A percentile compares a stretch with the other conserved stretches of the same genome.
Evolutionary conservation across 495 filamentous ascomycete species (phyloP).

Genomic region (Cryomyces minteri): DNA sequence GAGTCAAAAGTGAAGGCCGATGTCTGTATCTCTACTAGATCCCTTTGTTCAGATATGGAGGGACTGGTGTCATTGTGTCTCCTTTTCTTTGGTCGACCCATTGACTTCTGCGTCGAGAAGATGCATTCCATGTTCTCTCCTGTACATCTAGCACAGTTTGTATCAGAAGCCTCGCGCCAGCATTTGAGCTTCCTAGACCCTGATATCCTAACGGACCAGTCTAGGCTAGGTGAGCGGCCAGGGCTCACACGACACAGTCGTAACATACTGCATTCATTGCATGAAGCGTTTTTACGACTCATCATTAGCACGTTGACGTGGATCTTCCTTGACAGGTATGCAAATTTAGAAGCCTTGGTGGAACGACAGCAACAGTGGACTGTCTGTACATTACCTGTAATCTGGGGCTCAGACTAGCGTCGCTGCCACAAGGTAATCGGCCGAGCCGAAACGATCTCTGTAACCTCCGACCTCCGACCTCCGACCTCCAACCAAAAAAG

Average conservation of each 20-base stretch:
- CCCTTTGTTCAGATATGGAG: background rate
- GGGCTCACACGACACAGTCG: background rate
- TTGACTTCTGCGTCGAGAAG: conserved; percentile 19
- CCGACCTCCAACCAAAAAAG: background rate
- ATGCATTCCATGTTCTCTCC: conserved; percentile 15
- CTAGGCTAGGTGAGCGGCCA: no score
- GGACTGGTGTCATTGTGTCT: background rate
- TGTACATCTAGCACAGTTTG: conserved; percentile 13
- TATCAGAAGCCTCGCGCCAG: conserved; percentile 7
- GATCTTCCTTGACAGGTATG: no score
- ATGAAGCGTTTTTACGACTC: conserved; percentile 10
- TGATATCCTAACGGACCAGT: background rate
- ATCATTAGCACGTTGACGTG: no score
- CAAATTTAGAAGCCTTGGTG: no score
- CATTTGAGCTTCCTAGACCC: conserved; percentile 21
- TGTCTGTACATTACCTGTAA: background rate
- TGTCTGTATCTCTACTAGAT: background rate
- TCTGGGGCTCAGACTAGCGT: background rate
- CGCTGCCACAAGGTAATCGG: no score
- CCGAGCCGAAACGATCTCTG: no score
- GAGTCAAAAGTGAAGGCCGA: background rate
- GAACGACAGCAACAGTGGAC: no score
- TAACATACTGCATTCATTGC: conserved; percentile 16
- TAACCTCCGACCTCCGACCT: no score
- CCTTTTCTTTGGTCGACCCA: conserved; percentile 19